Conservation (phyloP, 2,329 filamentous ascomycete species). For the Ambrosiella cleistominuta region DNA sequence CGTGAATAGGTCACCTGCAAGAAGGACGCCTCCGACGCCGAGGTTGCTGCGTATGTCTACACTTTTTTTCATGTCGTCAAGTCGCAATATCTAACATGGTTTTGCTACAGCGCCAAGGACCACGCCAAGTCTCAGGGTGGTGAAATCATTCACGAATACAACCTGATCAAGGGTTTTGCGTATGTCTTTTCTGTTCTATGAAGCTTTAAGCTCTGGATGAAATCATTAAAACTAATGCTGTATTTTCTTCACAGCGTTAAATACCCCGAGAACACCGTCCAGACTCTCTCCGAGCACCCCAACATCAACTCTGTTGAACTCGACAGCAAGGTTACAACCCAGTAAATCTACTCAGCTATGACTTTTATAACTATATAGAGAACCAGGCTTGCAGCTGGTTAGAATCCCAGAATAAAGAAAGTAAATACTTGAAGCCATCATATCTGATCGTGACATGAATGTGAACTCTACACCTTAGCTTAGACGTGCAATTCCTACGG, state of each 20-base stretch:
- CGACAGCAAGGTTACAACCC: constrained; percentile 30
- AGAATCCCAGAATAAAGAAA: neutral
- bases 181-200: constrained; percentile 31
- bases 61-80: neutral
- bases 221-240: neutral
- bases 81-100: neutral
- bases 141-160: constrained; percentile 69
- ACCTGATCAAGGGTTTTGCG: constrained; percentile 83
- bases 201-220: neutral
- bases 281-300: constrained; percentile 48
- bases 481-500: neutral
- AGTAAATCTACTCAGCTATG: neutral
- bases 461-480: neutral
- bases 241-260: constrained; percentile 28
- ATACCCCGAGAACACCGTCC: constrained; percentile 44
- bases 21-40: constrained; percentile 42
- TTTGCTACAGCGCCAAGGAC: constrained; percentile 50
- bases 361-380: neutral
- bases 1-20: constrained; percentile 66
- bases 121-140: constrained; percentile 59
- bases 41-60: constrained; percentile 46
- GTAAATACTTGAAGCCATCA: neutral
- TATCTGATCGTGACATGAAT: neutral
- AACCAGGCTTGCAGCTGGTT: neutral
- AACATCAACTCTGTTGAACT: constrained; percentile 59